Evolutionary conservation across 306 rosid genomes (phyloP), one percentile per base, ranked within the genome.

Genomic region (Quercus suber): DNA sequence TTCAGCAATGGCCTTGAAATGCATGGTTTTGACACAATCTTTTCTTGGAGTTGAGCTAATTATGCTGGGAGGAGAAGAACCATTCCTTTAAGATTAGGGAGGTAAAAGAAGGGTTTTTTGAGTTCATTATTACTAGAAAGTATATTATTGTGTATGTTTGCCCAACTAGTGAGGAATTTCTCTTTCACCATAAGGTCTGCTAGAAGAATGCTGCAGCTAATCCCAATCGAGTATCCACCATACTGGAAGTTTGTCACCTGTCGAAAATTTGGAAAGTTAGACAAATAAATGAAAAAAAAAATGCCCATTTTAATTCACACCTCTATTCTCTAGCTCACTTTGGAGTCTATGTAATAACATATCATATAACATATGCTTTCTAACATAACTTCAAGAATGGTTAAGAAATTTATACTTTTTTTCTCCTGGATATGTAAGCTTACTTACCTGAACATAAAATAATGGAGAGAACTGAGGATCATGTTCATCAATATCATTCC

Each of bases 211-310:
- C 89, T 91, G 71, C 92, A 35, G 30, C 92, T 88, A 14, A 91
- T 91, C 30, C 93, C 96, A 23, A 91, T 49, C 0, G 88, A 55
- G 72, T 84, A 82, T 45, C 96, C 96, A 77, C 93, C 93, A 72
- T 93, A 83, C 3, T 51, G 73, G 23, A 91, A 89, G 14, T 71
- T 86, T 0, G 96, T 91, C 76, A 89, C 88, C 93, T 91, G 49
- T 49, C 1, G 15, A 17, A 49, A 41, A 37, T 12, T 49, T 49
- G 53, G 15, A 49, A 49, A 49, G 1, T 49, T 49, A 49, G 3
- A 45, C 3, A 45, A 45, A 52, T 4, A 43, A 55, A 33, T 2
- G 1, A 9, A 30, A 41, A 10, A 19, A 35, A 35, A 1, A 35
- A 1, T 35, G 11, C 53, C 53, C 53, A 12, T 49, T 49, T 49